Percentiles rank a stretch among this genome's conserved stretches.
Conservation (phyloP, 768 basidiomycete species). For the Lactifluus pinguis region DNA sequence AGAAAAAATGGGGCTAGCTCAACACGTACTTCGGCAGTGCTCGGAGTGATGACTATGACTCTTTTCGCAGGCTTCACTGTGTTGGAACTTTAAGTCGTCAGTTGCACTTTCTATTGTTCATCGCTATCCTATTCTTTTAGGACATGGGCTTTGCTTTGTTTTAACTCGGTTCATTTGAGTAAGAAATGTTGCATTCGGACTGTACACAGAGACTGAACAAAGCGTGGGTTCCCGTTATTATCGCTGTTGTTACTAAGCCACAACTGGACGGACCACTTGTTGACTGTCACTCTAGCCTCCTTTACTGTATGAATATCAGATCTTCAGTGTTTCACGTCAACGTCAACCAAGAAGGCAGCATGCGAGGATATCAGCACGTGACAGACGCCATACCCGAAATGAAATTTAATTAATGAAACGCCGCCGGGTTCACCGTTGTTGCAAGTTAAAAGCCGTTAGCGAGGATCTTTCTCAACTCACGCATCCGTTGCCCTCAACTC, state of each 20-base stretch:
- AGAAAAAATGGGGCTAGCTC: background rate
- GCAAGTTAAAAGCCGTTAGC: no score
- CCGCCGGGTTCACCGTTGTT: no score
- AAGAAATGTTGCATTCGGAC: background rate
- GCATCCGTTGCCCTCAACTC: no score
- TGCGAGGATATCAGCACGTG: no score
- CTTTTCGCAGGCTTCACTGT: background rate
- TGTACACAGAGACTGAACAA: background rate
- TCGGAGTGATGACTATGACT: background rate
- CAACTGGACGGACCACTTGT: no score
- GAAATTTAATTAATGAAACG: no score
- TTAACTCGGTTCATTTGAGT: background rate
- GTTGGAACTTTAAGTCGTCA: background rate
- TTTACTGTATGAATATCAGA: no score
- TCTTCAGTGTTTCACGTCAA: no score
- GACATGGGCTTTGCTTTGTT: background rate
- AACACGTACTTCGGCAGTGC: background rate
- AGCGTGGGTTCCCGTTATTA: background rate
- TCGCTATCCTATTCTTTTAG: background rate
- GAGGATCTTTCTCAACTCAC: no score
- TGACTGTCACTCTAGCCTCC: no score
- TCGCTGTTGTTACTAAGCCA: background rate
- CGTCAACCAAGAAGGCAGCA: no score
- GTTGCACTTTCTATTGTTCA: background rate
- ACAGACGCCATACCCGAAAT: no score